Base-by-base conservation (phyloP, 2,329 filamentous ascomycete genomes). In the Fusarium xylarioides region DNA sequence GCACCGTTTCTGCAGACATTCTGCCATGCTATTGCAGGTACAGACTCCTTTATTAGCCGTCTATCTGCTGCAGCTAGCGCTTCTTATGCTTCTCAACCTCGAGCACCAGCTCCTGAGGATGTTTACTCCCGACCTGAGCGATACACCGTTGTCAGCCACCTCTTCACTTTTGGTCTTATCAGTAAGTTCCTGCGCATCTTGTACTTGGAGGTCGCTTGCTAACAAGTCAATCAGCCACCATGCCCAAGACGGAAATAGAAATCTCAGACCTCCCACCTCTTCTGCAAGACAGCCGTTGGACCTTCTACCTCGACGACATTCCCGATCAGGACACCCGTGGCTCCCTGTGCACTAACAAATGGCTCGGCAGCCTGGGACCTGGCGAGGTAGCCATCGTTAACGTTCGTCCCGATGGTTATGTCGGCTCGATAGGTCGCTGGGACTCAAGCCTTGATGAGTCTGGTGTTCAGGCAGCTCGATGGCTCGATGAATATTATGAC, bases 341-440 rank as follows among this genome's bases (percentile, higher is more conserved):
- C 43, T 77, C 82, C 42, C 80, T 85, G 37, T 92, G 90, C 80
- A 92, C 89, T 15, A 87, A 90, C 75, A 93, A 92, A 80, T 94
- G 91, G 91, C 83, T 93, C 11, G 91, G 90, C 44, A 86, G 84
- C 50, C 82, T 93, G 7, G 83, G 82, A 1, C 83, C 85, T 2
- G 83, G 86, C 15, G 87, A 92, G 72, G 87, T 92, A 11, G 90
- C 88, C 9, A 87, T 94, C 44, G 84, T 91, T 44, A 91, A 92
- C 74, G 90, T 94, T 4, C 86, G 92, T 10, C 92, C 92, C 0
- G 92, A 94, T 80, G 92, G 92, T 16, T 94, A 94, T 79, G 89
- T 94, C 9, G 92, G 92, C 3, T 89, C 86, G n/a, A 81, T 93
- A 30, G 83, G 86, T 49, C 81, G 86, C 44, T 88, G 86, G 86